These are phyloP conservation scores for Chamaecyparis obtusa DNA, from an alignment of 75 land plant species.

Conservation along the genomic window DNA sequence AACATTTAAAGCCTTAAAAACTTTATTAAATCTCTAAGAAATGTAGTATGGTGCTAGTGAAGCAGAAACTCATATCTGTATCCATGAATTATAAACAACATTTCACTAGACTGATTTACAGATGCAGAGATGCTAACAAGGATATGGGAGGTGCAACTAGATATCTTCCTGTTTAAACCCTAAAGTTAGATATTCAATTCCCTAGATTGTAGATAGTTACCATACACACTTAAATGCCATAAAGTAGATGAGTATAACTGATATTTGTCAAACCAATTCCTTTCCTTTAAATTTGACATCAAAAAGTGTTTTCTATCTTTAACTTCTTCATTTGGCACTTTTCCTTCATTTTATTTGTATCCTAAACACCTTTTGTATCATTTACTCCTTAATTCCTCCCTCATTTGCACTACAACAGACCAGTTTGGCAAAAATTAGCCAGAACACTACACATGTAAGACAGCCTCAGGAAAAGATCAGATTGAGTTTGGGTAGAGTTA, in stretches of 20 bases:
- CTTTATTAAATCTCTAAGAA: neutral
- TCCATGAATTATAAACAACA: neutral
- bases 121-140: neutral
- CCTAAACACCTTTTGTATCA: neutral
- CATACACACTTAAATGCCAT: neutral
- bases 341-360: neutral
- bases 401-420: neutral
- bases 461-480: neutral
- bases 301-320: neutral
- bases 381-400: neutral
- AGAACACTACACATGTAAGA: neutral
- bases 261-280: neutral
- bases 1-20: neutral
- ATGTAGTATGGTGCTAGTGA: neutral
- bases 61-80: neutral
- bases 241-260: neutral
- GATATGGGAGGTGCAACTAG: neutral
- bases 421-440: neutral
- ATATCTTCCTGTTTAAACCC: neutral
- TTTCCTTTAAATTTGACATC: neutral
- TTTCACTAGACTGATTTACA: neutral
- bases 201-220: neutral
- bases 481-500: too few relatives aligned
- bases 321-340: neutral
- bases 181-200: neutral